Evolutionary conservation across 441 rosid genomes (phyloP), one percentile per base, ranked within the genome.

Genomic region (Mallotus repandus): DNA sequence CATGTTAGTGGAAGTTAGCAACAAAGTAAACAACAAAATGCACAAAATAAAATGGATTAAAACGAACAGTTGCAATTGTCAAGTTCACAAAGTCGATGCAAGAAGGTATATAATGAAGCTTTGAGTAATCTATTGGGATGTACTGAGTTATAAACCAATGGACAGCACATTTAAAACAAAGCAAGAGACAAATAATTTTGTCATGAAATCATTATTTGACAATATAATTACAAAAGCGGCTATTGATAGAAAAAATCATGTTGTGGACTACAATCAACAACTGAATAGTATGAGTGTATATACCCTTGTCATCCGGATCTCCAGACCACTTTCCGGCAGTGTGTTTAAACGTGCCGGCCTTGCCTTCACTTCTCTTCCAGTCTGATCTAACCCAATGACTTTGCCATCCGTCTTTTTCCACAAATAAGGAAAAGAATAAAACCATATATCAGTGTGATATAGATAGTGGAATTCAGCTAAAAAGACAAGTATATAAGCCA

Each of bases 241-340:
- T 5, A 65, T 11, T 45, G 12, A 43, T 5, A 63, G 32, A 38
- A 54, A 15, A 21, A 13, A 49, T 12, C 9, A 8, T 29, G 32
- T 14, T 63, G 9, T 63, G 41, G 62, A 50, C 52, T 63, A 41
- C 14, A 67, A 67, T 12, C 49, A 49, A 29, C 66, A 15, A 19
- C 32, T n/a, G 22, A 49, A 21, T 43, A 45, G 16, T 4, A 7
- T 22, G 29, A 25, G 21, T 53, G 41, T 7, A 5, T n/a, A 35
- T 58, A 90, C 99, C 99, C 82, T 91, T 92, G 78, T 95, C 84
- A 56, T 95, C 96, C 12, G 90, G 97, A 84, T 95, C 99, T 4
- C 96, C 99, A 21, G 88, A 68, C 98, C 98, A 95, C 81, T 85
- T 88, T 15, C 99, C 99, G 22, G 98, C 91, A 0, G 98, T 87